Evolutionary conservation across 805 yeast species (phyloP), one percentile per base, ranked within the genome.

Genomic region (Kuraishia hungarica): DNA sequence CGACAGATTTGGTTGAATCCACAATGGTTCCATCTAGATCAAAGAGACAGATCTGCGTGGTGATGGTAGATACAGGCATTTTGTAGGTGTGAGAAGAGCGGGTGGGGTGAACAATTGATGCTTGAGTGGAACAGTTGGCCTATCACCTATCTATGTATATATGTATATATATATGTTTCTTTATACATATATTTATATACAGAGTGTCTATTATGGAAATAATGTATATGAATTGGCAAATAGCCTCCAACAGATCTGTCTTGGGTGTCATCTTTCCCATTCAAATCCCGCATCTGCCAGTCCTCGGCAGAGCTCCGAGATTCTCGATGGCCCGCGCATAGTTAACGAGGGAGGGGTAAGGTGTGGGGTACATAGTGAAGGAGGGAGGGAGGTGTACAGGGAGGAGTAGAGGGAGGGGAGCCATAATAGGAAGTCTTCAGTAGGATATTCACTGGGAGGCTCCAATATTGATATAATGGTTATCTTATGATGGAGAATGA

Each of bases 21-120:
- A 89, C 89, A 65, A 89, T 75, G 28, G 96, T 89, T 54, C 96
- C 96, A 68, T 89, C 96, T 53, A 91, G 83, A 72, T 89, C 96
- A 70, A 89, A 89, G 59, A 87, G 79, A 60, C 65, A 59, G n/a
- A 62, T 49, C 22, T 52, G 46, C 17, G 53, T 51, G 17, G 20
- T 22, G 22, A 47, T 19, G 8, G 22, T 20, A 13, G 26, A 19
- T 24, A n/a, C 46, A n/a, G 43, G 24, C 43, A 35, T 35, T 4
- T 13, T 15, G 43, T 2, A 15, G 43, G 11, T 35, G 11, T 10
- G 15, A 35, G 43, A 35, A 7, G 43, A 17, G 43, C 17, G 43
- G 43, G 35, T 28, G 35, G 35, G 35, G 35, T 28, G 35, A 11
- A 28, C 10, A 28, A 28, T 28, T 11, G 35, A 28, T n/a, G n/a